A percentile compares a stretch with the other conserved stretches of the same genome.
Evolutionary conservation across 192 early-diverging fungal genomes (phyloP).

Genomic region (Funneliformis mosseae): DNA sequence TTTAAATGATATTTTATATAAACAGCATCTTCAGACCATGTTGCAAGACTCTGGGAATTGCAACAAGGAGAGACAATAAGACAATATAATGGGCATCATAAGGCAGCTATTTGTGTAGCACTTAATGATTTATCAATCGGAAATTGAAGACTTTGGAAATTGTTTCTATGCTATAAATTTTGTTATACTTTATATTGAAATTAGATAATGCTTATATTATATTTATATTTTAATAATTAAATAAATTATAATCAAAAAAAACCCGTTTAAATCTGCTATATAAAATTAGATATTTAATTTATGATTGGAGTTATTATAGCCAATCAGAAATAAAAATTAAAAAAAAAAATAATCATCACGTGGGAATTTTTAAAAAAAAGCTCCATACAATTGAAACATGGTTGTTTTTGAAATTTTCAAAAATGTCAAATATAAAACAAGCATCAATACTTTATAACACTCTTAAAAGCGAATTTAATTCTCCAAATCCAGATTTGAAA

Average conservation of each 20-base stretch:
- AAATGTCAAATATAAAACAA: conserved; percentile 37
- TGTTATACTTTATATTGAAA: no score
- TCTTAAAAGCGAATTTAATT: conserved; percentile 71
- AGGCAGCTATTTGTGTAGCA: conserved; percentile 85
- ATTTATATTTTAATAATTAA: no score
- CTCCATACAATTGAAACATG: no score
- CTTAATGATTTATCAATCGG: conserved; percentile 74
- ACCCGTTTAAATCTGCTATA: no score
- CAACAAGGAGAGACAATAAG: conserved; percentile 75
- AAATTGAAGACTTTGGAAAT: conserved; percentile 12
- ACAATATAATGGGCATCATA: conserved; percentile 89
- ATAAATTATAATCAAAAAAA: no score
- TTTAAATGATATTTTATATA: neutral
- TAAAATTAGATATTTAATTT: no score
- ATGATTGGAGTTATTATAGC: no score
- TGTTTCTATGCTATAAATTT: no score
- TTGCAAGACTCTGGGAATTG: conserved; percentile 82
- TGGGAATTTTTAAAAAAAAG: no score
- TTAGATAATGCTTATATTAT: no score
- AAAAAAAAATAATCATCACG: no score
- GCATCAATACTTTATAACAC: conserved; percentile 50
- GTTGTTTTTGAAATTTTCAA: neutral
- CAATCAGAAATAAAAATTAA: no score
- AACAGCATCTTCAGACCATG: conserved; percentile 80
- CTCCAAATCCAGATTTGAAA: conserved; percentile 62